phyloP scores from a whole-genome alignment of 768 basidiomycete genomes.

The Lentinula detonsa region DNA sequence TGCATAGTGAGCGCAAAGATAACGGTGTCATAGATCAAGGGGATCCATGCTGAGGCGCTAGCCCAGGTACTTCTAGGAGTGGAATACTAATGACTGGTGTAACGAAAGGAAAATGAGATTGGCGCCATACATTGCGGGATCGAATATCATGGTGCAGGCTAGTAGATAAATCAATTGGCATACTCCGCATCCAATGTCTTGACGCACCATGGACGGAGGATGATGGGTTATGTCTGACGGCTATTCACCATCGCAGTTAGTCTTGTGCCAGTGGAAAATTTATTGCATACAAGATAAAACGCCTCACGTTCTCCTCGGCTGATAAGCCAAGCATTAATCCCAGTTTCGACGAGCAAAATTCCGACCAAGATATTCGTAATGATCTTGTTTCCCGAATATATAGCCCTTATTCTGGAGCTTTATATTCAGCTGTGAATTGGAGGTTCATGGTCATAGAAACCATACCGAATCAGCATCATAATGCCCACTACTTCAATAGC shows the following conservation, averaged over 20 bases:
- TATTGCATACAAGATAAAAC: not conserved
- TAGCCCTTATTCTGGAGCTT: not conserved
- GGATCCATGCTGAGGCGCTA: not conserved
- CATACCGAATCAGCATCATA: conserved; percentile 4
- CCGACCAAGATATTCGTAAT: not conserved
- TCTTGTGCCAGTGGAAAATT: not conserved
- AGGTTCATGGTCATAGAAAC: not conserved
- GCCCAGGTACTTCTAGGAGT: not conserved
- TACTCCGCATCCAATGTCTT: not conserved
- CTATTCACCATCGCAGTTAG: not conserved
- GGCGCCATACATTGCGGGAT: not conserved
- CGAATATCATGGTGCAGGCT: not conserved
- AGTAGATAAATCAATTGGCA: not conserved
- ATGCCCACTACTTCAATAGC: not conserved
- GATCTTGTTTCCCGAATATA: not conserved
- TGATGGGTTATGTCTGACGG: not conserved
- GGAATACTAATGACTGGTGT: not conserved
- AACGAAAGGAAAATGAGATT: not conserved
- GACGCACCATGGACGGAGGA: not conserved
- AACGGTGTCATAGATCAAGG: not conserved
- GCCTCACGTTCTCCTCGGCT: not conserved
- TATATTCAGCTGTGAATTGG: not conserved
- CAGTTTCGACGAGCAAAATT: not conserved
- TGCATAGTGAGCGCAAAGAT: not conserved
- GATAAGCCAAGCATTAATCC: not conserved